Evolutionary conservation across 805 yeast genomes (phyloP).

Genomic region (Cyberlindnera euphorbiiphila): DNA sequence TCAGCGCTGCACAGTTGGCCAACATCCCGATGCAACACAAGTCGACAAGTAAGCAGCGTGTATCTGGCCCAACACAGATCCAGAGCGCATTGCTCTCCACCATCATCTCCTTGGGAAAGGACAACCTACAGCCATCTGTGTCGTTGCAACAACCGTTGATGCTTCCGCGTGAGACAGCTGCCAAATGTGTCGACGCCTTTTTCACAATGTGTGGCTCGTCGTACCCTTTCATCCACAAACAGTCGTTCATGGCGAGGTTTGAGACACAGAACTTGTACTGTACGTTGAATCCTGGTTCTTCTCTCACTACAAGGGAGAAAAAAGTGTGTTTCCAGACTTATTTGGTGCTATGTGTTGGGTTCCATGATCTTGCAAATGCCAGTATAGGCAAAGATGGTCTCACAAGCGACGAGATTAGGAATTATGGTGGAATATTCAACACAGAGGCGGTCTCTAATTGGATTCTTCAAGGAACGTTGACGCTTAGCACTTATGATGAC

Average conservation of each 20-base stretch:
- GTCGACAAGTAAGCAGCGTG: not conserved
- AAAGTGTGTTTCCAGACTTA: conserved; percentile 18
- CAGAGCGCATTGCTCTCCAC: conserved; percentile 24
- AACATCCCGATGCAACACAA: conserved; percentile 5
- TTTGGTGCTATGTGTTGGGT: conserved; percentile 21
- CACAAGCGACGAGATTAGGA: conserved; percentile 11
- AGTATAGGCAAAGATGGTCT: no score
- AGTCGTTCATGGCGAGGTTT: conserved; percentile 13
- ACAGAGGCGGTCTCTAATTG: conserved; percentile 8
- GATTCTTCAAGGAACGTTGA: conserved; percentile 23
- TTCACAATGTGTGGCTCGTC: conserved; percentile 15
- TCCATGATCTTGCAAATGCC: conserved; percentile 16
- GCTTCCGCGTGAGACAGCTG: conserved; percentile 17
- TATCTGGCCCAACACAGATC: conserved; percentile 13
- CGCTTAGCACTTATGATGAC: conserved; percentile 39
- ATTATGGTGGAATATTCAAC: conserved; percentile 12
- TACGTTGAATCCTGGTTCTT: conserved; percentile 15
- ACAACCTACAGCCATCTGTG: conserved; percentile 10
- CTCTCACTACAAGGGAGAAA: conserved; percentile 7
- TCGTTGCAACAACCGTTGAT: conserved; percentile 12
- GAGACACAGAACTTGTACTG: conserved; percentile 16
- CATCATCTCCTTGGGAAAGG: conserved; percentile 21
- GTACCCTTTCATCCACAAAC: conserved; percentile 22
- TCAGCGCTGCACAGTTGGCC: conserved; percentile 9
- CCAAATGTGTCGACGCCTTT: conserved; percentile 17